These are phyloP conservation scores for Botrytis squamosa DNA, from an alignment of 2,329 filamentous ascomycete genomes.

Conservation along the genomic window DNA sequence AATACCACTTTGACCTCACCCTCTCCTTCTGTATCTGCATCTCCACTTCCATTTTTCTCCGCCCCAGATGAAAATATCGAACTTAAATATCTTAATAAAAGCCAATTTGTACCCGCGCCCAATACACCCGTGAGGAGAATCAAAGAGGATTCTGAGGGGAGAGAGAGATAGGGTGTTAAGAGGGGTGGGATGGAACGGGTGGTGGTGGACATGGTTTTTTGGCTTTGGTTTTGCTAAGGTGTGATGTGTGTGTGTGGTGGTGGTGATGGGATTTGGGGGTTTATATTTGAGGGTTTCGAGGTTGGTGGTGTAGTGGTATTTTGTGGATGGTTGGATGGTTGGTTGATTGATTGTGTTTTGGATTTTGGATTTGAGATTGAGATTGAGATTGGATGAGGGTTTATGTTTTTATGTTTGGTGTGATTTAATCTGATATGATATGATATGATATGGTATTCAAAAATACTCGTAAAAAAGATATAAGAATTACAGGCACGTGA, in stretches of 20 bases:
- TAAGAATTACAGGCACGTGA: slow-evolving; percentile 8
- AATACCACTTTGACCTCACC: slow-evolving; percentile 60
- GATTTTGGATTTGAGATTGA: not conserved
- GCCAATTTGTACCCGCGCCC: slow-evolving; percentile 64
- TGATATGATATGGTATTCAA: not conserved
- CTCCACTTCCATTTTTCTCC: not conserved
- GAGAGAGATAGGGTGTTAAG: slow-evolving; percentile 61
- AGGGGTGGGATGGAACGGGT: slow-evolving; percentile 51
- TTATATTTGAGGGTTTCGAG: not conserved
- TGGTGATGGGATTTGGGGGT: not conserved
- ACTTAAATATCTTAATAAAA: slow-evolving; percentile 56
- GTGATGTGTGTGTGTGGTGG: not conserved
- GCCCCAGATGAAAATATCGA: slow-evolving; percentile 19
- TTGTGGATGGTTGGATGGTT: no score
- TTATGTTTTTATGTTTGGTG: not conserved
- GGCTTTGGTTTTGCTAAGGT: not conserved
- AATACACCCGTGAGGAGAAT: slow-evolving; percentile 67
- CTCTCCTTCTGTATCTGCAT: not conserved
- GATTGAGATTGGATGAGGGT: not conserved
- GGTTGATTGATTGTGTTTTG: not conserved
- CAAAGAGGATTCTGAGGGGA: slow-evolving; percentile 59
- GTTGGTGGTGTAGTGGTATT: no score
- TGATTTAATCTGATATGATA: not conserved
- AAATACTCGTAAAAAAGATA: not conserved
- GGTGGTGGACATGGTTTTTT: not conserved